These are phyloP conservation scores for Claviceps purpurea DNA, from an alignment of 2,329 filamentous ascomycete species.

Conservation along the genomic window DNA sequence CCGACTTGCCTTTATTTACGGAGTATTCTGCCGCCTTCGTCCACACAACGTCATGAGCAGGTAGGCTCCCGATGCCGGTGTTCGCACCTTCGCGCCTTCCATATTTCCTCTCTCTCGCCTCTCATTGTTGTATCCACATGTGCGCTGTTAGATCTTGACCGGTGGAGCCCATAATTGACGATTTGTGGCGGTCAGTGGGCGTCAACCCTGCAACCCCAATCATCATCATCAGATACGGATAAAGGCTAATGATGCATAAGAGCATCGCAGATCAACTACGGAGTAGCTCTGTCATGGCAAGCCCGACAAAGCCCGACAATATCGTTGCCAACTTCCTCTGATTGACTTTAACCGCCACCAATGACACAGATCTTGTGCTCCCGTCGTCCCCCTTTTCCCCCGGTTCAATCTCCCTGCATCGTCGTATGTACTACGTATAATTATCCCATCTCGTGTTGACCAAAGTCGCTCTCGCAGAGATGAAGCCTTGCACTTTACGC, in stretches of 20 bases:
- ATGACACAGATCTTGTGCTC: neutral
- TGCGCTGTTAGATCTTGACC: neutral
- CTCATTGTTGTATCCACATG: neutral
- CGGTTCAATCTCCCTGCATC: neutral
- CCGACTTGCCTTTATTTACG: neutral
- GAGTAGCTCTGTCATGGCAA: neutral
- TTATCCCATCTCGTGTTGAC: no score
- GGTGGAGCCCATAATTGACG: neutral
- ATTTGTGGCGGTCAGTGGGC: conserved; percentile 1
- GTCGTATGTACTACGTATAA: no score
- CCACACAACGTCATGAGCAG: no score
- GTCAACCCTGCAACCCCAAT: neutral
- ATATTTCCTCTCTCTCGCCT: neutral
- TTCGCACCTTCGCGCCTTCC: neutral
- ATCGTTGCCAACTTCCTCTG: neutral
- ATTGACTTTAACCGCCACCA: neutral
- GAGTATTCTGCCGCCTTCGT: neutral
- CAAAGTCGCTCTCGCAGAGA: no score
- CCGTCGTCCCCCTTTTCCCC: neutral
- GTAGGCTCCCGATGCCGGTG: no score
- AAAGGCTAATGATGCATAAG: no score
- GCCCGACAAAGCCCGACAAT: neutral
- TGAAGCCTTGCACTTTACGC: no score
- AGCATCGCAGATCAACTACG: neutral
- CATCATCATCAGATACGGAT: neutral